Percentiles rank a stretch among this genome's conserved stretches.
These are phyloP conservation scores for Starmerella bombi DNA, from an alignment of 805 yeast genomes.

Conservation along the genomic window DNA sequence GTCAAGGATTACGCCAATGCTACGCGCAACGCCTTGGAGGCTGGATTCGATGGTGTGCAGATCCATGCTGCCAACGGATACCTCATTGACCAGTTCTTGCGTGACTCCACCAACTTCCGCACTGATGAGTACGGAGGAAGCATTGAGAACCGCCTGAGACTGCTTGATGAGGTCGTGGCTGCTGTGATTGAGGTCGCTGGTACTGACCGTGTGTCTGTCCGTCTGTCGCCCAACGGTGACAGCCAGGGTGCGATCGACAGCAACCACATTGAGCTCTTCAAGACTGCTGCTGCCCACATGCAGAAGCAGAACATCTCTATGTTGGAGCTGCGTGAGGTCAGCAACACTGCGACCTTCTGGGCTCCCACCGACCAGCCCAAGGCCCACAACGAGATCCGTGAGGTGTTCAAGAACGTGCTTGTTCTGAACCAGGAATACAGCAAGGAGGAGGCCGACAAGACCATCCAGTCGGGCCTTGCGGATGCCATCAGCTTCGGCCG, in stretches of 20 bases:
- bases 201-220: constrained; percentile 35
- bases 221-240: constrained; percentile 26
- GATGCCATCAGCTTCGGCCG: constrained; percentile 35
- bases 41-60: constrained; percentile 53
- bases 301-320: constrained; percentile 33
- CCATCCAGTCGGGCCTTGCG: constrained; percentile 10
- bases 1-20: constrained; percentile 39
- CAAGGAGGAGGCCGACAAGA: constrained; percentile 14
- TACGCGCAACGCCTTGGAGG: constrained; percentile 39
- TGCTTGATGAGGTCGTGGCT: constrained; percentile 41
- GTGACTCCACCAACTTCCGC: constrained; percentile 36
- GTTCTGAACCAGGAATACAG: constrained; percentile 14
- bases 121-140: constrained; percentile 55
- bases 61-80: constrained; percentile 56
- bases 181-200: constrained; percentile 41
- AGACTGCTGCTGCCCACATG: constrained; percentile 18
- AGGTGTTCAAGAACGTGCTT: constrained; percentile 16
- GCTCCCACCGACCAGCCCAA: constrained; percentile 5
- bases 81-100: constrained; percentile 37
- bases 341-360: constrained; percentile 25
- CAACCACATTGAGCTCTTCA: constrained; percentile 25
- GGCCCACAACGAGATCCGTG: constrained; percentile 8
- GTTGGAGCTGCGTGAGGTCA: constrained; percentile 36
- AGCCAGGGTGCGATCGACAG: constrained; percentile 25
- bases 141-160: constrained; percentile 43